Percentiles rank a stretch among this genome's conserved stretches.
phyloP scores from a whole-genome alignment of 2,329 filamentous ascomycete species.

The Phaeosphaeriaceae sp. region DNA sequence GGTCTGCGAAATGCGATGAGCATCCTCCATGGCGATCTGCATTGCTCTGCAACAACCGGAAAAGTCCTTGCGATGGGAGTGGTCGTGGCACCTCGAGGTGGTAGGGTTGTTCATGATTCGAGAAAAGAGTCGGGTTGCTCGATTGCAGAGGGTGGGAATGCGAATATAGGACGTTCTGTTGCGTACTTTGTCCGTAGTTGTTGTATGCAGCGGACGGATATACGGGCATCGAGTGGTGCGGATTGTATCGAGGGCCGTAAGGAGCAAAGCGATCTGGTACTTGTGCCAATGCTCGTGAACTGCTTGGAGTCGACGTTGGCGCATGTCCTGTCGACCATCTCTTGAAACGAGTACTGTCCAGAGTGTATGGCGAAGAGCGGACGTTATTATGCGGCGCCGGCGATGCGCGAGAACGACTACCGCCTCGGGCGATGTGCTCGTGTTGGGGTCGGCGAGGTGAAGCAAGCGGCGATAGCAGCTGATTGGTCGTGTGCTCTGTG shows the following conservation, averaged over 20 bases:
- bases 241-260: constrained; percentile 64
- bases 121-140: constrained; percentile 53
- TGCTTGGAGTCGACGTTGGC: constrained; percentile 66
- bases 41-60: constrained; percentile 78
- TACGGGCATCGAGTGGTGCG: constrained; percentile 49
- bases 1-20: constrained; percentile 71
- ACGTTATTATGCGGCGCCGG: constrained; percentile 73
- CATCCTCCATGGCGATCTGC: constrained; percentile 71
- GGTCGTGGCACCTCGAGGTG: constrained; percentile 63
- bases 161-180: constrained; percentile 45
- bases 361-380: constrained; percentile 73
- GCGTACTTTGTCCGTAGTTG: constrained; percentile 39
- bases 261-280: constrained; percentile 69
- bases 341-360: constrained; percentile 72
- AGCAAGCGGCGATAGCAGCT: constrained; percentile 73
- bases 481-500: constrained; percentile 69
- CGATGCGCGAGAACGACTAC: constrained; percentile 72
- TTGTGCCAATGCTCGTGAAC: constrained; percentile 61
- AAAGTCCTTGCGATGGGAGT: constrained; percentile 72
- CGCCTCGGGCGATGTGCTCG: constrained; percentile 55
- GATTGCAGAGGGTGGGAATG: constrained; percentile 62
- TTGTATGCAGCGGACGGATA: constrained; percentile 43
- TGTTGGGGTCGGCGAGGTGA: constrained; percentile 72
- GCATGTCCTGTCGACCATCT: constrained; percentile 74
- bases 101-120: constrained; percentile 61